These are phyloP conservation scores for Aurantiochytrium sp. DNA, from an alignment of 108 stramenopile species.

Conservation along the genomic window DNA sequence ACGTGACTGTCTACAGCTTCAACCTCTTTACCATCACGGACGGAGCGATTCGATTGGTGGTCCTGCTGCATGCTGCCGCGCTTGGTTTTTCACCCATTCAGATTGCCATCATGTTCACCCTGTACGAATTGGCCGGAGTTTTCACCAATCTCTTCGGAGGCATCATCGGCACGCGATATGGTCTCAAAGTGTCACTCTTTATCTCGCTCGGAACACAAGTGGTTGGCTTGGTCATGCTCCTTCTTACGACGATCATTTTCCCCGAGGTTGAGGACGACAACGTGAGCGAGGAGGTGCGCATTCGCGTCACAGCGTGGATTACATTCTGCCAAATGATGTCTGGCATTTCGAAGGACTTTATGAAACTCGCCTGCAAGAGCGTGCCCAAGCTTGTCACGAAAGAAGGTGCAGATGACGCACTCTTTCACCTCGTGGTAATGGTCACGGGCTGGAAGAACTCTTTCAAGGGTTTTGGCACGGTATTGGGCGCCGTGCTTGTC, in stretches of 20 bases:
- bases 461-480: constrained; percentile 82
- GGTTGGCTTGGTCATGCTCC: constrained; percentile 59
- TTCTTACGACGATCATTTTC: constrained; percentile 71
- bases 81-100: constrained; percentile 76
- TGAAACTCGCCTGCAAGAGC: constrained; percentile 84
- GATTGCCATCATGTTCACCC: constrained; percentile 82
- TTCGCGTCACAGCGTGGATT: constrained; percentile 56
- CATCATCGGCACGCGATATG: constrained; percentile 72
- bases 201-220: constrained; percentile 65
- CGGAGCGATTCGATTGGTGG: constrained; percentile 86
- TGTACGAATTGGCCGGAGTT: constrained; percentile 85
- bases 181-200: constrained; percentile 70
- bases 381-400: constrained; percentile 86
- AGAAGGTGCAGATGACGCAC: constrained; percentile 68
- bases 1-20: constrained; percentile 73
- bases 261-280: constrained; percentile 50
- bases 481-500: constrained; percentile 67
- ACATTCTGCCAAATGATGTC: constrained; percentile 85
- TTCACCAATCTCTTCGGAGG: constrained; percentile 85
- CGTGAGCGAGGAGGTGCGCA: neutral
- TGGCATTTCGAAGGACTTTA: constrained; percentile 84
- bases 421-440: constrained; percentile 74
- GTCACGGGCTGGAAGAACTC: constrained; percentile 91
- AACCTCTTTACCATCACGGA: constrained; percentile 88
- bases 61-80: constrained; percentile 81